phyloP scores from a whole-genome alignment of 768 basidiomycete species.

The Thelephora aurantiotincta region DNA sequence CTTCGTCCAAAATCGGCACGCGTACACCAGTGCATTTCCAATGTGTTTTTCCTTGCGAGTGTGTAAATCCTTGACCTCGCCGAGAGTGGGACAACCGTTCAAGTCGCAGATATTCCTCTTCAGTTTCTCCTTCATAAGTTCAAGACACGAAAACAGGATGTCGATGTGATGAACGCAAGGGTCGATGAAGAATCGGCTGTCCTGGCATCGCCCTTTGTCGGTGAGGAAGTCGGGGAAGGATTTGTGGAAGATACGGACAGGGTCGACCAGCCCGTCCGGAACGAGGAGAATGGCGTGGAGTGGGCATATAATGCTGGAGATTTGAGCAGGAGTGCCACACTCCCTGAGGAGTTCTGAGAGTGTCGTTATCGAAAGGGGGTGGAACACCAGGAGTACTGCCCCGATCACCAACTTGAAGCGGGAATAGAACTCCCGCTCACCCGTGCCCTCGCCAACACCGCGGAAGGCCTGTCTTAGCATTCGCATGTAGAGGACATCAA shows the following conservation, averaged over 20 bases:
- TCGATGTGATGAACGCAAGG: background rate
- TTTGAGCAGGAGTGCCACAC: background rate
- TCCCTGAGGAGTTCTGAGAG: background rate
- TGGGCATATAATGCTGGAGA: constrained; percentile 3
- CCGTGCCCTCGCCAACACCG: too few species aligned
- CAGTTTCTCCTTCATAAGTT: background rate
- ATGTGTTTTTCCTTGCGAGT: background rate
- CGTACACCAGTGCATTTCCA: constrained; percentile 9
- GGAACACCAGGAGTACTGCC: background rate
- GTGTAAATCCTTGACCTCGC: background rate
- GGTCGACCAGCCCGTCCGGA: constrained; percentile 2
- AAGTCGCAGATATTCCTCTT: constrained; percentile 3
- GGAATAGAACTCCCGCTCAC: background rate
- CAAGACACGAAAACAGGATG: background rate
- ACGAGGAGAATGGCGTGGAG: constrained; percentile 9
- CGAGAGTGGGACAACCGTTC: constrained; percentile 1
- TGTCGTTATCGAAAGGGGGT: background rate
- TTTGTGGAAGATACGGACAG: constrained; percentile 8
- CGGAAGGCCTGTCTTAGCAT: constrained; percentile 1
- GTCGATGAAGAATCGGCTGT: constrained; percentile 4
- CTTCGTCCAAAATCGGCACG: constrained; percentile 11
- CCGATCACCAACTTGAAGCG: background rate
- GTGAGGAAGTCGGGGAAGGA: constrained; percentile 13
- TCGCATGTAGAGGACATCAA: constrained; percentile 8
- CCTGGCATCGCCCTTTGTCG: constrained; percentile 4